Evolutionary conservation across 2,329 filamentous ascomycete species (phyloP), one percentile per base, ranked within the genome.

Genomic region (Aureobasidium sp.): DNA sequence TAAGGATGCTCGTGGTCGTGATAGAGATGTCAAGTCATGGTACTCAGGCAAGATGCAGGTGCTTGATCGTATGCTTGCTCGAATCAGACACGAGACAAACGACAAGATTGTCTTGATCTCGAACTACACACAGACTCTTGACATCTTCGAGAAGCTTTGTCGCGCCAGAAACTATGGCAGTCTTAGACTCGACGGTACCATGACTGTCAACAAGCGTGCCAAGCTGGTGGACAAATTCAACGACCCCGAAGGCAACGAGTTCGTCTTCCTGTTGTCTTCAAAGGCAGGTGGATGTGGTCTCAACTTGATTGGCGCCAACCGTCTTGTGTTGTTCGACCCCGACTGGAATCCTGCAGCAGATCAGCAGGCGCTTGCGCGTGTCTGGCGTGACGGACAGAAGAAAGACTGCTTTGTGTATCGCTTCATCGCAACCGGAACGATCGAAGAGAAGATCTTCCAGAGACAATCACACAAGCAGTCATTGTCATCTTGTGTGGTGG

Each of bases 331-430:
- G 45, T 99, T 99, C 72, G 94, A 99, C 67, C 94, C 94, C 0
- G 78, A 81, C 74, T 99, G 94, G 94, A 99, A 99, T 69, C 94
- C 94, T 0, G 94, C 94, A 3, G 92, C 94, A 0, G 94, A 99
- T 71, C 94, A 99, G 74, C 94, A 99, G 77, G 94, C 94, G 4
- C 82, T 99, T 34, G 94, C 94, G 39, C 89, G 94, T 79, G 94
- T 99, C 25, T 99, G 94, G 94, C 90, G 94, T 80, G 94, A 99
- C 69, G 94, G 94, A 0, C 94, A 99, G 75, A 97, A 95, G 81
- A 99, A 99, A 72, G 94, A 99, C 71, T 99, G 94, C 71, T 99
- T 99, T 69, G 94, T 99, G 16, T 99, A 99, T 74, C 89, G 94
- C 21, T 99, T 99, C 77, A 99, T 99, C 69, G 90, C 92, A 0